Evolutionary conservation across 768 basidiomycete species (phyloP).

Genomic region (Lactarius trivialis): DNA sequence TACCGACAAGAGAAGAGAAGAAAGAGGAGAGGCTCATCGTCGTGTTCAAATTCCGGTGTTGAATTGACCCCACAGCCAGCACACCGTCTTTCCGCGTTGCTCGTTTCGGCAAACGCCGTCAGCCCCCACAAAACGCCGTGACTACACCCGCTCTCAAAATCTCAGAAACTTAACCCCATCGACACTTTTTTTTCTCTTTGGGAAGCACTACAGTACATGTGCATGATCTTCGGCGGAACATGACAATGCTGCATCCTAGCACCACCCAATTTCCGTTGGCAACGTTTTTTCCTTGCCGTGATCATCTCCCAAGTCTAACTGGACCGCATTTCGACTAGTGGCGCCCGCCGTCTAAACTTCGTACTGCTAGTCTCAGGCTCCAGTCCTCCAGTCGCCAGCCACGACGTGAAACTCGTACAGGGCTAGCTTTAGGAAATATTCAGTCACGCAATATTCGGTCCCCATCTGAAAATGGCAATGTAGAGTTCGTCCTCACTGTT

Average conservation of each 20-base stretch:
- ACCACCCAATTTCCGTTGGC: neutral
- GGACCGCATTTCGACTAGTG: too few species aligned
- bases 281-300: neutral
- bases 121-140: neutral
- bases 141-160: neutral
- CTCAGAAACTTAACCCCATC: neutral
- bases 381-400: too few species aligned
- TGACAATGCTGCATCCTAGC: neutral
- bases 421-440: too few species aligned
- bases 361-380: too few species aligned
- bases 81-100: neutral
- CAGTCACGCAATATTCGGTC: too few species aligned
- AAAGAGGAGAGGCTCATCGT: conserved; percentile 39
- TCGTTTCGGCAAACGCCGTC: neutral
- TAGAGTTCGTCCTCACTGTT: too few species aligned
- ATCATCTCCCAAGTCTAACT: too few species aligned
- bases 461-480: too few species aligned
- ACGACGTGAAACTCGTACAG: too few species aligned
- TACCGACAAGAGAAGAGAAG: conserved; percentile 39
- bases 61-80: neutral
- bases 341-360: too few species aligned
- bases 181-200: too few species aligned
- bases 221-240: neutral
- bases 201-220: neutral
- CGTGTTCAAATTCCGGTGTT: neutral